phyloP scores from a whole-genome alignment of 129 eudicot species.

The Arctium minus region DNA sequence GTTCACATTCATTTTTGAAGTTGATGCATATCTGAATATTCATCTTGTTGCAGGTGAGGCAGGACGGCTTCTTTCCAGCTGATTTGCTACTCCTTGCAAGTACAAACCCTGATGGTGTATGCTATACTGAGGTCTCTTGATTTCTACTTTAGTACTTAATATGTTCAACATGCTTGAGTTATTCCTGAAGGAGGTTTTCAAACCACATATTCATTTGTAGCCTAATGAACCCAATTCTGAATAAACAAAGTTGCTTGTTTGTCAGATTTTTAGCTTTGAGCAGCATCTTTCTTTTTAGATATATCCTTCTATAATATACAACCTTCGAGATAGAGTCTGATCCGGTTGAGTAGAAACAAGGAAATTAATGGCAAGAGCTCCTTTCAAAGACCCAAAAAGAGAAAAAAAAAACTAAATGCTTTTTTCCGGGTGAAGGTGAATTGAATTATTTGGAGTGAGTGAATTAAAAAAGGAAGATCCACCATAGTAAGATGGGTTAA shows the following conservation, averaged over 20 bases:
- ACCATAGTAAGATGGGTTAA: too few species aligned
- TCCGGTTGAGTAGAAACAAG: too few species aligned
- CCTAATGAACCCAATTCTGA: background rate
- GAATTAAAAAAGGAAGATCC: too few species aligned
- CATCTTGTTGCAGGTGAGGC: constrained; percentile 66
- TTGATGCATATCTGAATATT: constrained; percentile 19
- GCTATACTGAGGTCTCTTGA: constrained; percentile 77
- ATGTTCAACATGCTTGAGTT: background rate
- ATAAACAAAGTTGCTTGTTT: background rate
- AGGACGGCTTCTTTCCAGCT: constrained; percentile 93
- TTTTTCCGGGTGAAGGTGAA: too few species aligned
- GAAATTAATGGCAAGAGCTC: too few species aligned
- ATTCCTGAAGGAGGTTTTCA: background rate
- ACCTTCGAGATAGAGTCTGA: background rate
- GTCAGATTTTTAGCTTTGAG: background rate
- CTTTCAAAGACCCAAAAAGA: too few species aligned
- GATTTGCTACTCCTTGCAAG: constrained; percentile 92
- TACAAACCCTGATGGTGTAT: constrained; percentile 92
- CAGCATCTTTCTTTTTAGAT: background rate
- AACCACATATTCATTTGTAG: background rate
- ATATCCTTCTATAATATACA: background rate
- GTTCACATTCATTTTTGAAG: background rate
- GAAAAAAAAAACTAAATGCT: too few species aligned
- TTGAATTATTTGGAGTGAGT: too few species aligned
- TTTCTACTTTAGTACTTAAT: background rate